Evolutionary conservation across 371 early-diverging fungal species (phyloP).

Genomic region (Rozella allomycis): DNA sequence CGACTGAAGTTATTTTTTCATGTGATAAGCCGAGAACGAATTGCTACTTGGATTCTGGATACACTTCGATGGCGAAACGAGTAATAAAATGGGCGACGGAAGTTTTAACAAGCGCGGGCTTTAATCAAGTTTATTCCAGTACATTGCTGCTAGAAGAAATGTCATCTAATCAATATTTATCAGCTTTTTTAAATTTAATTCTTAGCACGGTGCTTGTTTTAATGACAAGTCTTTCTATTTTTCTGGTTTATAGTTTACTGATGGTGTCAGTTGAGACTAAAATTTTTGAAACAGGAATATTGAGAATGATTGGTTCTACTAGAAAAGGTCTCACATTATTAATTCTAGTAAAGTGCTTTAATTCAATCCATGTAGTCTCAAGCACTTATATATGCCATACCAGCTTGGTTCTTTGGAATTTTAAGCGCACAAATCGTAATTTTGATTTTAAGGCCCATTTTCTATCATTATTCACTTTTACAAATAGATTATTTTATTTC

Average conservation of each 20-base stretch:
- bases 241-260: slow-evolving; percentile 10
- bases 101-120: slow-evolving; percentile 3
- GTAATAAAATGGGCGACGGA: slow-evolving; percentile 6
- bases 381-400: slow-evolving; percentile 8
- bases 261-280: slow-evolving; percentile 10
- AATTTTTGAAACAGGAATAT: slow-evolving; percentile 9
- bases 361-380: slow-evolving; percentile 3
- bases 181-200: slow-evolving; percentile 8
- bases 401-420: slow-evolving; percentile 7
- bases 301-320: slow-evolving; percentile 11
- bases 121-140: background rate
- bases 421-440: slow-evolving; percentile 1
- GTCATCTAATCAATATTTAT: slow-evolving; percentile 1
- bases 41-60: slow-evolving; percentile 3
- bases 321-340: background rate
- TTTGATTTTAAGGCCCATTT: background rate
- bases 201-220: slow-evolving; percentile 6
- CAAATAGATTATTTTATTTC: background rate
- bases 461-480: background rate
- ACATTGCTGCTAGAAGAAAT: slow-evolving; percentile 3
- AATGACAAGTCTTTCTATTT: slow-evolving; percentile 5
- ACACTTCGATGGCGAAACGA: slow-evolving; percentile 1
- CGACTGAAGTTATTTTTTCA: slow-evolving; percentile 4
- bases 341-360: background rate
- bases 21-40: slow-evolving; percentile 2